Percentiles rank a stretch among this genome's conserved stretches.
phyloP scores from a whole-genome alignment of 2,329 filamentous ascomycete genomes.

The Trichoderma polysporum region DNA sequence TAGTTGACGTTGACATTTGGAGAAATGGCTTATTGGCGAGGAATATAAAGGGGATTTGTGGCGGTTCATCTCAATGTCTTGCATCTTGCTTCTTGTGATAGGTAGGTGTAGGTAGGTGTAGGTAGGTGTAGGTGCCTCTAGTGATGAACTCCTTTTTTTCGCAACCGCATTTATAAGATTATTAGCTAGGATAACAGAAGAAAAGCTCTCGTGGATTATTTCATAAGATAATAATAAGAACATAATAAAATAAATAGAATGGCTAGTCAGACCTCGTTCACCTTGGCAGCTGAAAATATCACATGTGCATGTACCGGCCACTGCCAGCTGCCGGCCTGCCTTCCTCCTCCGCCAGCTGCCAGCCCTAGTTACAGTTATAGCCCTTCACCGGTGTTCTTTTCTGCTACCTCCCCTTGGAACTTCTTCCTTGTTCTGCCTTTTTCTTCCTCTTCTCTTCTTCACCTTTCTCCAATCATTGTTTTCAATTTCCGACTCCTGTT shows the following conservation, averaged over 20 bases:
- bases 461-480: constrained; percentile 22
- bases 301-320: neutral
- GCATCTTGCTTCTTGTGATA: neutral
- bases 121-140: neutral
- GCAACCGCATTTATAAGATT: neutral
- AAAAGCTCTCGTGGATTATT: neutral
- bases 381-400: constrained; percentile 13
- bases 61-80: neutral
- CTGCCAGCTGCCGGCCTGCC: neutral
- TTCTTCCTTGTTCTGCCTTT: neutral
- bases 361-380: neutral
- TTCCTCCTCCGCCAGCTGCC: constrained; percentile 1
- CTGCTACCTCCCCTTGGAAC: constrained; percentile 12
- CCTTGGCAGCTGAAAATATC: neutral
- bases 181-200: no score
- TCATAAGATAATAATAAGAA: neutral
- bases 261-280: no score
- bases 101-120: neutral
- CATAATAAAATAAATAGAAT: no score
- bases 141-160: neutral
- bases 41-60: neutral
- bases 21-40: neutral
- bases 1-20: neutral
- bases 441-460: constrained; percentile 13
- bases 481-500: constrained; percentile 23